Conservation (phyloP, 306 rosid species). For the Echinosophora koreensis region DNA sequence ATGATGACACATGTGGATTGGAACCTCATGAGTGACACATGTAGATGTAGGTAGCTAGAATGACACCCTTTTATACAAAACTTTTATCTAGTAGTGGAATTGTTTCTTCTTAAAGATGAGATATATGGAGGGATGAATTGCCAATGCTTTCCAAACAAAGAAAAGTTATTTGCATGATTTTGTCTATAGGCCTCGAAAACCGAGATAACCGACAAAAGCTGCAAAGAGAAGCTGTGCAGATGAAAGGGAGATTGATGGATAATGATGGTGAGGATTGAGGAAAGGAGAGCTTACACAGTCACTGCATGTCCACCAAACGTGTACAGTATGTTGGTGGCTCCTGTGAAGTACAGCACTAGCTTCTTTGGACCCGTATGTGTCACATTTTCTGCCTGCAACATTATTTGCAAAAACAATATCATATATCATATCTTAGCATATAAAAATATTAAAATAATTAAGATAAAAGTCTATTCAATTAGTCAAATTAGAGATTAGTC, state of each 20-base stretch:
- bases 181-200: constrained; percentile 53
- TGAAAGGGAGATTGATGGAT: neutral
- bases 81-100: neutral
- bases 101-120: constrained; percentile 21
- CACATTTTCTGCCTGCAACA: constrained; percentile 69
- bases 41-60: constrained; percentile 15
- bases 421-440: constrained; percentile 4
- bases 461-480: too few species aligned
- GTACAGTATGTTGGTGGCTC: constrained; percentile 96
- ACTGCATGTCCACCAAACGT: constrained; percentile 99
- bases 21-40: constrained; percentile 35
- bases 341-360: constrained; percentile 92
- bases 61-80: neutral
- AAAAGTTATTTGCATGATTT: constrained; percentile 53
- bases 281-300: constrained; percentile 72
- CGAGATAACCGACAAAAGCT: constrained; percentile 62
- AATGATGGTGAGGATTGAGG: neutral
- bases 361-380: constrained; percentile 78
- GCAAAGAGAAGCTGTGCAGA: constrained; percentile 56
- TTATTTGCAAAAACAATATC: neutral
- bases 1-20: constrained; percentile 45
- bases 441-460: too few species aligned
- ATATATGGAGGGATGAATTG: neutral
- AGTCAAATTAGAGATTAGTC: too few species aligned
- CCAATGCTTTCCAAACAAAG: constrained; percentile 46